phyloP scores from a whole-genome alignment of 192 early-diverging fungal genomes.

The Phycomyces blakesleeanus region DNA sequence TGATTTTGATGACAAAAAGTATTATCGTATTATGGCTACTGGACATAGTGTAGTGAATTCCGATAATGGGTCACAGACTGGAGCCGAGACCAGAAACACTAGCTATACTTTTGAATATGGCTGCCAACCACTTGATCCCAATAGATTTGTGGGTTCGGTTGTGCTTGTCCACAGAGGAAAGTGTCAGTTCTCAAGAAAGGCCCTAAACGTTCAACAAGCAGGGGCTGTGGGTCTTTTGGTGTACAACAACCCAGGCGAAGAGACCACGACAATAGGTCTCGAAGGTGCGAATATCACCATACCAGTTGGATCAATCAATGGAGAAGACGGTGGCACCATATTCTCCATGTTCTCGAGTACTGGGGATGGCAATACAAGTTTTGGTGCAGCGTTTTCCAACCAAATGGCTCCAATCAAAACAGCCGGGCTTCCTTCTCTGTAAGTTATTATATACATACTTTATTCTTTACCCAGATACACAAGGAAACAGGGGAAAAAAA shows the following conservation, averaged over 20 bases:
- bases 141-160: conserved; percentile 38
- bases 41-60: too few relatives aligned
- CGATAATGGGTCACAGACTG: too few relatives aligned
- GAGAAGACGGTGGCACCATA: conserved; percentile 37
- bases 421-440: conserved; percentile 16
- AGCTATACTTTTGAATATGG: background rate
- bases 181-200: conserved; percentile 61
- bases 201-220: conserved; percentile 48
- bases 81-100: too few relatives aligned
- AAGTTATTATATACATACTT: too few relatives aligned
- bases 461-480: too few relatives aligned
- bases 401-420: conserved; percentile 24
- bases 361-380: conserved; percentile 13
- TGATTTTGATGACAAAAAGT: too few relatives aligned
- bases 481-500: too few relatives aligned
- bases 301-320: conserved; percentile 46
- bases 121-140: background rate
- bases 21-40: too few relatives aligned
- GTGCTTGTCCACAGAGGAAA: conserved; percentile 58
- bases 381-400: conserved; percentile 24
- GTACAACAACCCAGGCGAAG: conserved; percentile 41
- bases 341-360: conserved; percentile 5
- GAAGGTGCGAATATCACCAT: conserved; percentile 39
- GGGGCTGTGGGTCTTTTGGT: conserved; percentile 61
- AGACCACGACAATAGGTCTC: conserved; percentile 8